Conservation (phyloP, 148 eudicot species). For the Rhododendron williamsianum region DNA sequence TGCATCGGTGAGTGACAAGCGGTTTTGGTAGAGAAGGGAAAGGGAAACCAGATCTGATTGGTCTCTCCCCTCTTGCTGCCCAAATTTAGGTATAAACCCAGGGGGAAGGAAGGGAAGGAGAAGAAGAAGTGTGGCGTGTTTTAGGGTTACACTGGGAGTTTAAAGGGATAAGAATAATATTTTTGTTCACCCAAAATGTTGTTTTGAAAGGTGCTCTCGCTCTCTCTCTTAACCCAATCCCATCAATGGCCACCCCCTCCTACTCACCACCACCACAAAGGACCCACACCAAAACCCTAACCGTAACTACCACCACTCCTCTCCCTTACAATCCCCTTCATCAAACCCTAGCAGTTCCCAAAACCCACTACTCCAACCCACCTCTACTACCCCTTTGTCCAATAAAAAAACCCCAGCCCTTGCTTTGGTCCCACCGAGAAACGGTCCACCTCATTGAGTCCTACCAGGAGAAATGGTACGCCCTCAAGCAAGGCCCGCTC, state of each 20-base stretch:
- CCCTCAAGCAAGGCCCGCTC: constrained; percentile 31
- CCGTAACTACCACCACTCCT: background rate
- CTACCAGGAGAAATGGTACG: constrained; percentile 49
- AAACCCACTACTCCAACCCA: constrained; percentile 12
- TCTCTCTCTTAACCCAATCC: constrained; percentile 4
- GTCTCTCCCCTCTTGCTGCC: no score
- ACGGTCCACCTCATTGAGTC: constrained; percentile 64
- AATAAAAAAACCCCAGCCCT: constrained; percentile 30
- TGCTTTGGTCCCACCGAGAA: constrained; percentile 66
- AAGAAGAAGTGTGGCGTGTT: no score
- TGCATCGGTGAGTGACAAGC: no score
- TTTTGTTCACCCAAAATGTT: no score
- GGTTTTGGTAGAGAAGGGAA: no score
- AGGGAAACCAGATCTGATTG: no score
- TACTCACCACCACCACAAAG: constrained; percentile 11
- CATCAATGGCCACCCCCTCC: constrained; percentile 9
- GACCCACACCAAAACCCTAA: constrained; percentile 4
- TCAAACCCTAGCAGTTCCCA: constrained; percentile 13
- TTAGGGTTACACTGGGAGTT: no score
- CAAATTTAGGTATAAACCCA: no score
- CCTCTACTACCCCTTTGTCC: background rate
- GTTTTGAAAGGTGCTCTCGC: background rate
- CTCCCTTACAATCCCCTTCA: constrained; percentile 6
- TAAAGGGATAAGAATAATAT: no score
- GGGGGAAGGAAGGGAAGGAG: no score